phyloP scores from a whole-genome alignment of 352 stramenopile species.

The Phytopythium cucurbitacearum region DNA sequence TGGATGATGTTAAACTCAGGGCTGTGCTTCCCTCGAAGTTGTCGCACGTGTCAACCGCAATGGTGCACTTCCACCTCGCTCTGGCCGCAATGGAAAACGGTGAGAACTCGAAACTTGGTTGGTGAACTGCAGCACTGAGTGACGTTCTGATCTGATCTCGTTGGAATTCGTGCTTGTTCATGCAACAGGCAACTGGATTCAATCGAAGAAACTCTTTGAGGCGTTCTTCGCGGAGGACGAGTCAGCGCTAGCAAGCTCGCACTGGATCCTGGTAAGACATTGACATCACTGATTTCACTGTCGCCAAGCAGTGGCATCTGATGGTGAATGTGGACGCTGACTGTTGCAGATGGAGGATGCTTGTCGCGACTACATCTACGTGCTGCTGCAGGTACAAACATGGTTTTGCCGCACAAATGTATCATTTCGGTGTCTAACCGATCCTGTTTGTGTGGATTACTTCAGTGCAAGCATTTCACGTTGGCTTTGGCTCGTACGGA shows the following conservation, averaged over 20 bases:
- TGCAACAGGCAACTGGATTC: slow-evolving; percentile 23
- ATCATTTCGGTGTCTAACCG: background rate
- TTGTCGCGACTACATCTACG: slow-evolving; percentile 48
- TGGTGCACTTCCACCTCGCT: slow-evolving; percentile 28
- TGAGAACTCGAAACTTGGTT: slow-evolving; percentile 4
- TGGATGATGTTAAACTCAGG: slow-evolving; percentile 10
- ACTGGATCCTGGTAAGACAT: background rate
- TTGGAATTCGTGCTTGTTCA: background rate
- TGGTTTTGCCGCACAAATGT: background rate
- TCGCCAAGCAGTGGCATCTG: too few relatives aligned
- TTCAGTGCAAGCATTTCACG: slow-evolving; percentile 43
- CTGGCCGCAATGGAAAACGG: slow-evolving; percentile 40
- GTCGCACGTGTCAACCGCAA: slow-evolving; percentile 10
- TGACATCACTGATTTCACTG: background rate
- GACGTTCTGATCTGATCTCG: background rate
- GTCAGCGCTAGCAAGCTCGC: background rate
- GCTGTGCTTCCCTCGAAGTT: slow-evolving; percentile 16
- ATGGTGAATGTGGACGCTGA: background rate
- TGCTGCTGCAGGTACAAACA: slow-evolving; percentile 47
- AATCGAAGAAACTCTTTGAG: slow-evolving; percentile 42
- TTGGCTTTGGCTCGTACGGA: slow-evolving; percentile 47
- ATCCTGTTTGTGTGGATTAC: slow-evolving; percentile 1
- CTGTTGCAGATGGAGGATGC: slow-evolving; percentile 8
- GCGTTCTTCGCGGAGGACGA: slow-evolving; percentile 9
- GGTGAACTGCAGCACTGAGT: too few relatives aligned